Base-by-base conservation (phyloP, 495 filamentous ascomycete species). In the Sporormia fimetaria region DNA sequence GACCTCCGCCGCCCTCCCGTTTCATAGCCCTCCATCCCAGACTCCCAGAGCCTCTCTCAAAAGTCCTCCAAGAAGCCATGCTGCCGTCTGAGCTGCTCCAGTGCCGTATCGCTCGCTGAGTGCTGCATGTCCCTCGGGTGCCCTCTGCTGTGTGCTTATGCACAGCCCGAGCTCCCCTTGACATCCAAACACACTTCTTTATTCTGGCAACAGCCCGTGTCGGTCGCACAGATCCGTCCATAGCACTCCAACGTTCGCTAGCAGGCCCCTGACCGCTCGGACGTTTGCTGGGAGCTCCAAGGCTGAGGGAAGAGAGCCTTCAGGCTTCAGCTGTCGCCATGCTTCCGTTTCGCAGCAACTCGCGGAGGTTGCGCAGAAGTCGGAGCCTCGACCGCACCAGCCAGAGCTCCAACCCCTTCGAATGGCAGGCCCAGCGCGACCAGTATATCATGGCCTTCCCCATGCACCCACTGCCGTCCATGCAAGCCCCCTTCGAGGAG, bases 401-500 rank as follows among this genome's bases (percentile, higher is more conserved):
- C 26, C 20, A 43, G n/a, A n/a, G n/a, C 21, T 15, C 34, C 14
- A 36, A 39, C 22, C 21, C 47, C 2, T 40, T 44, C 41, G 47
- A 44, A 42, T 49, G 46, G 46, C 20, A 49, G 24, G 44, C 27
- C 15, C 37, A 49, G 24, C 47, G 41, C 34, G 47, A 45, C 41
- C 33, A 41, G 30, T 41, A 29, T 36, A 51, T 45, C 35, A 47
- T 51, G 26, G 51, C 49, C 10, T 42, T 58, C 9, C 81, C 82
- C 6, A 57, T 66, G 12, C 85, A 93, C 61, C 90, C 90, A 2
- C 81, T 98, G 40, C 61, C 76, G 11, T 74, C 75, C 35, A 81
- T 98, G 70, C 90, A 95, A 55, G 82, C 75, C 33, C 83, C 90
- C 33, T 95, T 96, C 55, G 81, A 88, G 55, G 90, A 98, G 61